A percentile compares a stretch with the other conserved stretches of the same genome.
Evolutionary conservation across 2,329 filamentous ascomycete species (phyloP).

Genomic region (Aspergillus alliaceus): DNA sequence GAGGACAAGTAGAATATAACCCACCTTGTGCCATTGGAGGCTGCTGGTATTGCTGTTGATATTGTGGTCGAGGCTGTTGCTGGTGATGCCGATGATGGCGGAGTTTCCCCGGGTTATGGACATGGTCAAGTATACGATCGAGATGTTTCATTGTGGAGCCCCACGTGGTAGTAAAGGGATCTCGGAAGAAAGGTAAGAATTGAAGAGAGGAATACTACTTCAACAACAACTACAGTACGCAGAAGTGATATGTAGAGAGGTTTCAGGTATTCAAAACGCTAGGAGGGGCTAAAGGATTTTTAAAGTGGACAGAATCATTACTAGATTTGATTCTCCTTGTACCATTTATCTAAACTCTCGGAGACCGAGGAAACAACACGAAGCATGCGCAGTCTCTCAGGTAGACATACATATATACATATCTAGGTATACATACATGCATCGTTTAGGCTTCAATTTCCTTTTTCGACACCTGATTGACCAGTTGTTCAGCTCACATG

Average conservation of each 20-base stretch:
- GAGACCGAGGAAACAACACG: neutral
- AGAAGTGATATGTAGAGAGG: neutral
- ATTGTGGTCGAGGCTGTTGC: neutral
- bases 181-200: neutral
- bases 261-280: neutral
- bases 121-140: constrained; percentile 16
- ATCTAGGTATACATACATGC: neutral
- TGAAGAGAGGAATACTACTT: neutral
- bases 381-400: neutral
- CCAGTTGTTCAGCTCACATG: neutral
- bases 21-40: neutral
- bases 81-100: constrained; percentile 1
- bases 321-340: too few relatives aligned
- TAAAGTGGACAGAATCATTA: neutral
- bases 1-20: too few relatives aligned
- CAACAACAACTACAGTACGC: neutral
- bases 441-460: too few relatives aligned
- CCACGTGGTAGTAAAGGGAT: constrained; percentile 4
- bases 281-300: neutral
- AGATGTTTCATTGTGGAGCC: constrained; percentile 16
- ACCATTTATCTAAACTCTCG: too few relatives aligned
- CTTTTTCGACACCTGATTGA: neutral
- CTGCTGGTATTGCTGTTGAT: constrained; percentile 1
- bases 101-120: constrained; percentile 15
- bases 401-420: neutral